Evolutionary conservation across 495 filamentous ascomycete species (phyloP), one percentile per base, ranked within the genome.

Genomic region (Penicillium cataractarum): DNA sequence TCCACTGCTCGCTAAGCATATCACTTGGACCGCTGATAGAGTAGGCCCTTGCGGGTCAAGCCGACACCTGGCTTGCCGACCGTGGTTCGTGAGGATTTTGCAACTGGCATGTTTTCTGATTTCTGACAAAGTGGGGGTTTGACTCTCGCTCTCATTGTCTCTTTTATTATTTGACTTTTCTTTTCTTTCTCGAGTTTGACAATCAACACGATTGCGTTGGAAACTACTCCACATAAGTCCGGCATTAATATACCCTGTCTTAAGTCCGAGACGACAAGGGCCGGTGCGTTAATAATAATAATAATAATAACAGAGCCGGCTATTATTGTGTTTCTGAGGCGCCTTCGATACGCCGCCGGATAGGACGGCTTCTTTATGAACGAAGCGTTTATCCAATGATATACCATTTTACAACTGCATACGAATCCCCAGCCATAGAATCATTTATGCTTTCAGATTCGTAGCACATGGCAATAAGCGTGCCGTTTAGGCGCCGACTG

Each of bases 1-100:
- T 62, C 70, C 70, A 71, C 70, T 63, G 54, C 70, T 72, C 67
- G 65, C 68, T 66, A 68, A 68, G 60, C 66, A 71, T 68, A 72
- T 64, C 53, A 61, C 57, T 27, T 27, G 22, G 6, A 32, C 53
- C 50, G 51, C 44, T 59, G 35, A 51, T 57, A 29, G 46, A 35
- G 27, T 44, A 55, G 55, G 63, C 63, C 68, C 61, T 71, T 68
- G 70, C 70, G 70, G 70, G 65, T 58, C 64, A 71, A 64, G 55
- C 70, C 68, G 70, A 68, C 68, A 53, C 35, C 46, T 39, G 52
- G 57, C 66, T 66, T 64, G 67, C 62, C 62, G 64, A 70, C 67
- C 65, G 58, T 69, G 65, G 67, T 62, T 68, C 48, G 35, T 50
- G 55, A 49, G 24, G 21, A 48, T 67, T 61, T 49, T 52, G 39